Percentiles rank a stretch among this genome's conserved stretches.
phyloP scores from a whole-genome alignment of 1,139 yeast species.

The Yamadazyma epiphylla region DNA sequence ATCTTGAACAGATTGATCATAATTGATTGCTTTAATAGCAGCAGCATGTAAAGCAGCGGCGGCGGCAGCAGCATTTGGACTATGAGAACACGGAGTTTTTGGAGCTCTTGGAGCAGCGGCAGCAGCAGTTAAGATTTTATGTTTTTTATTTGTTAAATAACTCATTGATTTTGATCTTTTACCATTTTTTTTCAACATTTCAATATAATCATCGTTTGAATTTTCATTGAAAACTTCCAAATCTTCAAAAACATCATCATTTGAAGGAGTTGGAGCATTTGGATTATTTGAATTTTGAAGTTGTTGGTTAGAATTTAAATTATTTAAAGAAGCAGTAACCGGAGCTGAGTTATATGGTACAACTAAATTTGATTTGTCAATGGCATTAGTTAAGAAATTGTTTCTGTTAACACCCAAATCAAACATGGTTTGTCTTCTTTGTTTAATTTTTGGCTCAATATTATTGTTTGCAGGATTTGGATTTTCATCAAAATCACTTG shows the following conservation, averaged over 20 bases:
- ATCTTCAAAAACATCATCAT: slow-evolving; percentile 41
- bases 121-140: slow-evolving; percentile 65
- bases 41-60: slow-evolving; percentile 76
- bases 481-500: slow-evolving; percentile 2
- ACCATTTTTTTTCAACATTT: slow-evolving; percentile 34
- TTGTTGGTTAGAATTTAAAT: background rate
- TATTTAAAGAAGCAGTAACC: slow-evolving; percentile 59
- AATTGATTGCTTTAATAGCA: slow-evolving; percentile 49
- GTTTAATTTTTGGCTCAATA: slow-evolving; percentile 16
- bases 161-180: slow-evolving; percentile 67
- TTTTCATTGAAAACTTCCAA: slow-evolving; percentile 43
- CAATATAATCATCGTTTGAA: slow-evolving; percentile 28
- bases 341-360: slow-evolving; percentile 76
- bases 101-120: slow-evolving; percentile 83
- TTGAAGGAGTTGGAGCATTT: slow-evolving; percentile 4
- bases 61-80: slow-evolving; percentile 65
- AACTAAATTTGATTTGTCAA: slow-evolving; percentile 52
- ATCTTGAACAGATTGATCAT: slow-evolving; percentile 11
- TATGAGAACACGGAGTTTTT: slow-evolving; percentile 50
- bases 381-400: slow-evolving; percentile 39
- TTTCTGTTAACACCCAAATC: slow-evolving; percentile 44
- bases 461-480: no score
- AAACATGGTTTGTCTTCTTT: slow-evolving; percentile 47
- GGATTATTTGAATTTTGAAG: slow-evolving; percentile 7
- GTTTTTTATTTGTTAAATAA: slow-evolving; percentile 47